Conservation (phyloP, 2,329 filamentous ascomycete genomes). For the Myriosclerotinia scirpicola region DNA sequence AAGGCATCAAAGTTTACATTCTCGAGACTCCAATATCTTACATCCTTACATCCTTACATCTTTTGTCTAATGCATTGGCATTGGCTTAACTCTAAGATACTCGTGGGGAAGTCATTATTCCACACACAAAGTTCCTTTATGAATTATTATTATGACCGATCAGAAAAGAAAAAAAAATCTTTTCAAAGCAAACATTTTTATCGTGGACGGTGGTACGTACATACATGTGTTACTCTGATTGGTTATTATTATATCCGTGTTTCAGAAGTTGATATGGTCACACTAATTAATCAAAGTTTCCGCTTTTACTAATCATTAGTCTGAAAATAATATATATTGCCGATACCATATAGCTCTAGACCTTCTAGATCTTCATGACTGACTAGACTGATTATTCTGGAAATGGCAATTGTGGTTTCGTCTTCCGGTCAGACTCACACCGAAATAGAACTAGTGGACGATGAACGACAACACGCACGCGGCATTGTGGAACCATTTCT, state of each 20-base stretch:
- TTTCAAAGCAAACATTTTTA: neutral
- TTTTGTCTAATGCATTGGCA: too few species aligned
- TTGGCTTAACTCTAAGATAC: too few species aligned
- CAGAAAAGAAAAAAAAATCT: neutral
- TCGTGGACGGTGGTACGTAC: neutral
- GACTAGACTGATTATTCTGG: neutral
- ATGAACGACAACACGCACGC: neutral
- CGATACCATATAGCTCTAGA: neutral
- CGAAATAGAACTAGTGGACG: neutral
- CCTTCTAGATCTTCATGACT: conserved; percentile 5
- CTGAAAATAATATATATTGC: neutral
- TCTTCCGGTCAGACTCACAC: neutral
- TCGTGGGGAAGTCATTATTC: too few species aligned
- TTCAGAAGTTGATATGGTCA: conserved; percentile 1
- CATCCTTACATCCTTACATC: too few species aligned
- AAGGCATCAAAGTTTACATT: neutral
- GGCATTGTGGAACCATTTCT: neutral
- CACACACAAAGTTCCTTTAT: neutral
- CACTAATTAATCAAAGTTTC: conserved; percentile 3
- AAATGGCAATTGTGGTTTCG: neutral
- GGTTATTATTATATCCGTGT: neutral
- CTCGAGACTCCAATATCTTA: too few species aligned
- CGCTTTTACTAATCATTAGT: neutral
- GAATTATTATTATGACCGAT: conserved; percentile 11
- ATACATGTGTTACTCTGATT: conserved; percentile 4